A percentile compares a stretch with the other conserved stretches of the same genome.
These are phyloP conservation scores for Candida piceae DNA, from an alignment of 805 yeast genomes.

Conservation along the genomic window DNA sequence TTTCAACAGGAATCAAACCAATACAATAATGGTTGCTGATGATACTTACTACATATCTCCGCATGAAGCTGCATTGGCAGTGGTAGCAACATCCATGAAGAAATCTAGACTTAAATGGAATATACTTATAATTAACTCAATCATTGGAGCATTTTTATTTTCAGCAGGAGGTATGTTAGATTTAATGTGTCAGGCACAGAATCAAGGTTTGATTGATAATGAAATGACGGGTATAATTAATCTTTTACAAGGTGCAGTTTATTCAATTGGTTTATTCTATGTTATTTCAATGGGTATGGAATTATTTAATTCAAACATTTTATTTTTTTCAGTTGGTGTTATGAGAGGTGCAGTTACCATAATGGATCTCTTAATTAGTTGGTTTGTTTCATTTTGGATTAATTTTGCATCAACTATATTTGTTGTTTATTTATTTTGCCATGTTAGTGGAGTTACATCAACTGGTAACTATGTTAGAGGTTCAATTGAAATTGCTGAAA, in stretches of 20 bases:
- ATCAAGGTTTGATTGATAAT: slow-evolving; percentile 34
- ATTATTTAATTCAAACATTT: slow-evolving; percentile 66
- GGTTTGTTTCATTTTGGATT: slow-evolving; percentile 63
- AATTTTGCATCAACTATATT: slow-evolving; percentile 63
- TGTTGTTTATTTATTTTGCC: slow-evolving; percentile 59
- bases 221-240: slow-evolving; percentile 49
- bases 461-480: slow-evolving; percentile 40
- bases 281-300: slow-evolving; percentile 75
- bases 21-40: slow-evolving; percentile 19
- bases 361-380: slow-evolving; percentile 57
- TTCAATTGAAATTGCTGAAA: slow-evolving; percentile 41
- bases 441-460: slow-evolving; percentile 46
- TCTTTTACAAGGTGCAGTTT: slow-evolving; percentile 55
- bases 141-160: slow-evolving; percentile 67
- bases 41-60: slow-evolving; percentile 64
- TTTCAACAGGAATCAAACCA: not conserved
- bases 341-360: slow-evolving; percentile 65
- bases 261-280: slow-evolving; percentile 69
- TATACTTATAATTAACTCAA: slow-evolving; percentile 55
- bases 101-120: slow-evolving; percentile 64
- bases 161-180: slow-evolving; percentile 70
- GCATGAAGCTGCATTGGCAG: slow-evolving; percentile 77
- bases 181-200: slow-evolving; percentile 48
- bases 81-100: slow-evolving; percentile 82
- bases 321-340: slow-evolving; percentile 65